These are phyloP conservation scores for Cyberlindnera xylosilytica DNA, from an alignment of 805 yeast species.

Conservation along the genomic window DNA sequence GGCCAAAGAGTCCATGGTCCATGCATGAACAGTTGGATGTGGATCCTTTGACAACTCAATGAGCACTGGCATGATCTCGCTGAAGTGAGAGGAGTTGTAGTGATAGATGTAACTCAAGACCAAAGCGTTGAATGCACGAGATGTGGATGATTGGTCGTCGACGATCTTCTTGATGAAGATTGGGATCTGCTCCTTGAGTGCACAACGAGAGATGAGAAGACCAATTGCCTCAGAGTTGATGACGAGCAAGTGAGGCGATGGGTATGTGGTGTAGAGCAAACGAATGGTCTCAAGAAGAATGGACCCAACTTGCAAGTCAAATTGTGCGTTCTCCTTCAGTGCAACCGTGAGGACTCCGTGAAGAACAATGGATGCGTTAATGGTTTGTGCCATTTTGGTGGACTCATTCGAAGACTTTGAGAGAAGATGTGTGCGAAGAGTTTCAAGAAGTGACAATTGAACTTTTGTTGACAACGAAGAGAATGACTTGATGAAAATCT, in stretches of 20 bases:
- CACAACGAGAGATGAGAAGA: conserved; percentile 37
- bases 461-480: conserved; percentile 72
- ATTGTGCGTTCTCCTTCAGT: conserved; percentile 18
- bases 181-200: conserved; percentile 43
- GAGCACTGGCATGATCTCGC: conserved; percentile 51
- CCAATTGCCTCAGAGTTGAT: conserved; percentile 61
- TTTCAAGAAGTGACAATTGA: conserved; percentile 85
- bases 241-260: conserved; percentile 34
- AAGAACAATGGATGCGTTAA: conserved; percentile 64
- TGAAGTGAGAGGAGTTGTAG: conserved; percentile 38
- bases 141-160: conserved; percentile 57
- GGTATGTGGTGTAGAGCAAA: conserved; percentile 19
- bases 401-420: conserved; percentile 34
- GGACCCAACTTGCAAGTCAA: conserved; percentile 38
- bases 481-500: conserved; percentile 66
- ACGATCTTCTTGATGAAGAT: conserved; percentile 64
- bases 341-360: conserved; percentile 42
- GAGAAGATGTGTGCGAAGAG: conserved; percentile 55
- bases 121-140: conserved; percentile 56
- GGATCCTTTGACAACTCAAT: conserved; percentile 69
- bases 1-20: conserved; percentile 61
- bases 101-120: conserved; percentile 46
- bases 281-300: conserved; percentile 50
- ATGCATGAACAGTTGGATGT: conserved; percentile 77
- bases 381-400: conserved; percentile 46